Conservation (phyloP, 2,329 filamentous ascomycete species). For the Colletotrichum viniferum region DNA sequence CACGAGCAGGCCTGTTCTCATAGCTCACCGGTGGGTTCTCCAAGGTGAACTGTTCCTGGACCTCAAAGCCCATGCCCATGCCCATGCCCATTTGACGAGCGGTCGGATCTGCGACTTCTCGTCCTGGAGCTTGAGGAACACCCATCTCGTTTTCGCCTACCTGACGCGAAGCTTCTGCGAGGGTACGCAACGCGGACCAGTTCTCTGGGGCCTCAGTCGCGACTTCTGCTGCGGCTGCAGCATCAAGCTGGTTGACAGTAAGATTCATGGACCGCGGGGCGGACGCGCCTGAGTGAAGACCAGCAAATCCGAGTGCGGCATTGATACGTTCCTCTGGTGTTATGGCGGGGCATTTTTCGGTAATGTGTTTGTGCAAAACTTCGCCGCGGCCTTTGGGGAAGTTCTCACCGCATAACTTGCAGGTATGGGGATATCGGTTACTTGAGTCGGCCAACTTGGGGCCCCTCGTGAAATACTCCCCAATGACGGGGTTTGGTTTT, state of each 20-base stretch:
- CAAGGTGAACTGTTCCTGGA: constrained; percentile 63
- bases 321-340: constrained; percentile 76
- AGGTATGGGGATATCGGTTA: constrained; percentile 91
- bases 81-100: constrained; percentile 25
- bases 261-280: constrained; percentile 20
- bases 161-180: constrained; percentile 86
- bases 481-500: constrained; percentile 82
- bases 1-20: constrained; percentile 39
- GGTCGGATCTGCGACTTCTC: constrained; percentile 25
- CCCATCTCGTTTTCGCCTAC: constrained; percentile 48
- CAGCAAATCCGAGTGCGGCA: constrained; percentile 45
- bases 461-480: constrained; percentile 87
- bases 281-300: constrained; percentile 16
- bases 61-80: constrained; percentile 44
- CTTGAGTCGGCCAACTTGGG: constrained; percentile 86
- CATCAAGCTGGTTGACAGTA: constrained; percentile 14
- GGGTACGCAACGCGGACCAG: constrained; percentile 82
- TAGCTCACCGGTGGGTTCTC: constrained; percentile 60
- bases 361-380: constrained; percentile 78
- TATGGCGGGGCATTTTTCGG: constrained; percentile 85
- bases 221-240: constrained; percentile 14
- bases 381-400: constrained; percentile 92
- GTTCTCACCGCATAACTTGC: constrained; percentile 85
- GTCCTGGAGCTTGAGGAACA: not conserved
- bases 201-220: constrained; percentile 49